These are phyloP conservation scores for Scheffersomyces lignicola DNA, from an alignment of 1,139 yeast genomes.

Conservation along the genomic window DNA sequence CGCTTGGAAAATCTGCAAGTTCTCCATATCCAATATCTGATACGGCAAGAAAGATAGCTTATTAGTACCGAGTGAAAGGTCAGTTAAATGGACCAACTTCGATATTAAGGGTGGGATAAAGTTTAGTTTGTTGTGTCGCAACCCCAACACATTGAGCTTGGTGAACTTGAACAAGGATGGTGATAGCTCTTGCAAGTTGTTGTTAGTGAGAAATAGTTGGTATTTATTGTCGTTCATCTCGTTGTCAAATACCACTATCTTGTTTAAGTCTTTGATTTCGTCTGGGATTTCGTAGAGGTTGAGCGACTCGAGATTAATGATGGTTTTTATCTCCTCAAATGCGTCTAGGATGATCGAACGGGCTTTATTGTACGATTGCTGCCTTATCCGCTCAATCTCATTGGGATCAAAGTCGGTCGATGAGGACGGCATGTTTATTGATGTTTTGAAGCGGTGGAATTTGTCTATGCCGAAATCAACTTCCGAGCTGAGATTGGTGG, in stretches of 20 bases:
- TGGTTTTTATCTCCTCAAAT: slow-evolving; percentile 39
- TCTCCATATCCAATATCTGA: slow-evolving; percentile 33
- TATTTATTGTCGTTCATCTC: slow-evolving; percentile 22
- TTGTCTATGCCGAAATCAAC: slow-evolving; percentile 49
- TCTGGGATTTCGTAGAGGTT: slow-evolving; percentile 40
- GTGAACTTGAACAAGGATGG: slow-evolving; percentile 44
- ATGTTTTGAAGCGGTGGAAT: slow-evolving; percentile 40
- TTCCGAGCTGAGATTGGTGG: slow-evolving; percentile 33
- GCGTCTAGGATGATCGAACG: slow-evolving; percentile 35
- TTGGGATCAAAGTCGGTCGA: slow-evolving; percentile 21
- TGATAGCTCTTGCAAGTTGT: slow-evolving; percentile 30
- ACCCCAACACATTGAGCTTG: slow-evolving; percentile 42
- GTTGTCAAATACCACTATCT: slow-evolving; percentile 38
- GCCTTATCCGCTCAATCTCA: slow-evolving; percentile 13
- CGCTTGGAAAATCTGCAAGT: slow-evolving; percentile 34
- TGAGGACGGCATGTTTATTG: slow-evolving; percentile 27
- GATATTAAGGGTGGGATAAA: slow-evolving; percentile 38
- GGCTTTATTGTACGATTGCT: slow-evolving; percentile 23
- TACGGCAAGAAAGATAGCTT: slow-evolving; percentile 35
- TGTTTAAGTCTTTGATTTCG: slow-evolving; percentile 45
- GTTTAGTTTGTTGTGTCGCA: slow-evolving; percentile 39
- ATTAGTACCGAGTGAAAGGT: slow-evolving; percentile 42
- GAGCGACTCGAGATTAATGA: slow-evolving; percentile 38
- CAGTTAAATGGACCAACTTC: slow-evolving; percentile 32
- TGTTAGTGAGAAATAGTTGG: slow-evolving; percentile 41